Conservation (phyloP, 345 rosid genomes). For the Eucalyptus polybractea region DNA sequence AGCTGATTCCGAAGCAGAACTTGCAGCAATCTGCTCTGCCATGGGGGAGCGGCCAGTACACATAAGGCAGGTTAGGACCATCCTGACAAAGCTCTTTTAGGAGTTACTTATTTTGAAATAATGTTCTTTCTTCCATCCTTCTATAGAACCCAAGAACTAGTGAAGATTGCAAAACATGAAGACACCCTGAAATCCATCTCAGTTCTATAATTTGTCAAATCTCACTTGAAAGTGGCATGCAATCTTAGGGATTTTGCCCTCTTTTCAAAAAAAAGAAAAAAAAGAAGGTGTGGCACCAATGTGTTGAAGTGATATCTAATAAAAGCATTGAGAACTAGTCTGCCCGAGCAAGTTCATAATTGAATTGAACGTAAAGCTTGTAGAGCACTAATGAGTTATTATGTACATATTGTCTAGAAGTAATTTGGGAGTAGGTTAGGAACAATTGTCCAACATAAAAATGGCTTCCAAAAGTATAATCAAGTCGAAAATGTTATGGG, state of each 20-base stretch:
- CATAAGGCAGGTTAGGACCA: slow-evolving; percentile 56
- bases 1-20: slow-evolving; percentile 83
- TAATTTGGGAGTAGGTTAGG: neutral
- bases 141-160: neutral
- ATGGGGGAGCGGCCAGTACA: slow-evolving; percentile 92
- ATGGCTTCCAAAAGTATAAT: neutral
- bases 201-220: neutral
- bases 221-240: neutral
- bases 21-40: slow-evolving; percentile 79
- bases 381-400: neutral
- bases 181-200: neutral
- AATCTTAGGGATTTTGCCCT: neutral
- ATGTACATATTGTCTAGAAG: neutral
- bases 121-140: neutral
- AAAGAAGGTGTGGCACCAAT: neutral
- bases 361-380: neutral
- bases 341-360: neutral
- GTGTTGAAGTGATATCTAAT: neutral
- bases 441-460: neutral
- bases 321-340: neutral
- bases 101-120: neutral
- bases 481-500: neutral
- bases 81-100: neutral
- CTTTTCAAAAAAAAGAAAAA: neutral
- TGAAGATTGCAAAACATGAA: neutral